Percentiles rank a stretch among this genome's conserved stretches.
These are phyloP conservation scores for Mucor indicus DNA, from an alignment of 371 early-diverging fungal species.

Conservation along the genomic window DNA sequence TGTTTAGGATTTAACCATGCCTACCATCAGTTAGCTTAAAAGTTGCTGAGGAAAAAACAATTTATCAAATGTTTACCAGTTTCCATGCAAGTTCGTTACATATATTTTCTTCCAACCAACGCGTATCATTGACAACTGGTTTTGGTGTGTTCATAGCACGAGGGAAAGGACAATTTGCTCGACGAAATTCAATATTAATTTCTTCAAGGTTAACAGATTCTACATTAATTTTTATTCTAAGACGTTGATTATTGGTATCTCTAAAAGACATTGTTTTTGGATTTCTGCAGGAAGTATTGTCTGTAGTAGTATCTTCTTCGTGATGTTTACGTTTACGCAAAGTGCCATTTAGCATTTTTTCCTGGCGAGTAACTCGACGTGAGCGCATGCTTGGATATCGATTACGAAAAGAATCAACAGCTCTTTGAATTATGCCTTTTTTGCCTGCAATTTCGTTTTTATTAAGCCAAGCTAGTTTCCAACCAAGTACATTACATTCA, in stretches of 20 bases:
- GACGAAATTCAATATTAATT: constrained; percentile 38
- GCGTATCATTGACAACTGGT: constrained; percentile 14
- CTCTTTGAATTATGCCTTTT: constrained; percentile 91
- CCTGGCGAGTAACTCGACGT: constrained; percentile 78
- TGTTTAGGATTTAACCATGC: constrained; percentile 49
- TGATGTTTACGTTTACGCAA: constrained; percentile 46
- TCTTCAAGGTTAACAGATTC: constrained; percentile 37
- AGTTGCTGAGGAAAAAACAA: no score
- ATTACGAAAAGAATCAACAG: constrained; percentile 93
- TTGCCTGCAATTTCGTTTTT: constrained; percentile 78
- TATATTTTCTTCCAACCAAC: constrained; percentile 40
- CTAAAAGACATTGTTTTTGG: constrained; percentile 35
- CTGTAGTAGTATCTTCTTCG: no score
- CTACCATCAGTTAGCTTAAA: no score
- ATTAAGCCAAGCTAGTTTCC: constrained; percentile 88
- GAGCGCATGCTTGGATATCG: constrained; percentile 80
- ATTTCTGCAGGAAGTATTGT: constrained; percentile 25
- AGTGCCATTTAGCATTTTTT: constrained; percentile 63
- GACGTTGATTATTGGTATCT: constrained; percentile 21
- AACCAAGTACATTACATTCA: constrained; percentile 85
- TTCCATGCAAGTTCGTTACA: constrained; percentile 52
- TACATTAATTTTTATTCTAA: constrained; percentile 41
- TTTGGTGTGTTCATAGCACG: constrained; percentile 26
- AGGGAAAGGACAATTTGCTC: constrained; percentile 40
- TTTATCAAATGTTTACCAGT: constrained; percentile 42